These are phyloP conservation scores for Rachicladosporium sp. DNA, from an alignment of 2,329 filamentous ascomycete species.

Conservation along the genomic window DNA sequence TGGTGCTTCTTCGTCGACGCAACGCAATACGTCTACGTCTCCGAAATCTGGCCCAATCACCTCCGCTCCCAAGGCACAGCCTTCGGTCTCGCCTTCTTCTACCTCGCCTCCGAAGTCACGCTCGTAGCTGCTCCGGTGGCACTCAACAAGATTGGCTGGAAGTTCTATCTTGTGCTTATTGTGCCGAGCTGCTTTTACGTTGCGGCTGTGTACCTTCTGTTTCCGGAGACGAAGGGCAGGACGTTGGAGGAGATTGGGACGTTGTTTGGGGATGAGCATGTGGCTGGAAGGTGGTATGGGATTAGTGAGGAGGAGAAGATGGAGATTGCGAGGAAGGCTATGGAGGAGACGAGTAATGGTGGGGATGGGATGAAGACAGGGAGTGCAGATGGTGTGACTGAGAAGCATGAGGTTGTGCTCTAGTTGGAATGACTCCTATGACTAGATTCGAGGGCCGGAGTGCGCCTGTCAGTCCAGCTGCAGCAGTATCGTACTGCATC, in stretches of 20 bases:
- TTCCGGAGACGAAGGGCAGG: slow-evolving; percentile 20
- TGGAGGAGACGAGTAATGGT: slow-evolving; percentile 9
- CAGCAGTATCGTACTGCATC: too few species aligned
- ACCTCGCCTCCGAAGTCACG: slow-evolving; percentile 25
- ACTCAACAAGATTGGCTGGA: slow-evolving; percentile 15
- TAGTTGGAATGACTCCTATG: too few species aligned
- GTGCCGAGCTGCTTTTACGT: slow-evolving; percentile 7
- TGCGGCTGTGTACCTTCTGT: slow-evolving; percentile 7
- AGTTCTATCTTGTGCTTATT: slow-evolving; percentile 10
- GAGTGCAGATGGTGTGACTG: not conserved
- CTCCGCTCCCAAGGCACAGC: slow-evolving; percentile 27
- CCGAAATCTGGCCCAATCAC: slow-evolving; percentile 35
- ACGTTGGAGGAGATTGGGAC: slow-evolving; percentile 24
- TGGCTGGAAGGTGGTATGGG: slow-evolving; percentile 14
- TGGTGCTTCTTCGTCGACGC: slow-evolving; percentile 35
- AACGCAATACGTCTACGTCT: slow-evolving; percentile 35
- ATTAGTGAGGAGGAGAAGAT: slow-evolving; percentile 12
- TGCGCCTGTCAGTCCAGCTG: too few species aligned
- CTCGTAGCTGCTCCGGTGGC: slow-evolving; percentile 19
- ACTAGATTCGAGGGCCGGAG: too few species aligned
- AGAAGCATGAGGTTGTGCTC: too few species aligned
- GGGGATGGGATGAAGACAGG: not conserved
- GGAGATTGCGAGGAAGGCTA: slow-evolving; percentile 11
- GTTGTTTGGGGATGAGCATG: slow-evolving; percentile 19
- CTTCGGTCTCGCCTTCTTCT: slow-evolving; percentile 25